phyloP scores from a whole-genome alignment of 495 filamentous ascomycete species.

The Neurospora sp. region DNA sequence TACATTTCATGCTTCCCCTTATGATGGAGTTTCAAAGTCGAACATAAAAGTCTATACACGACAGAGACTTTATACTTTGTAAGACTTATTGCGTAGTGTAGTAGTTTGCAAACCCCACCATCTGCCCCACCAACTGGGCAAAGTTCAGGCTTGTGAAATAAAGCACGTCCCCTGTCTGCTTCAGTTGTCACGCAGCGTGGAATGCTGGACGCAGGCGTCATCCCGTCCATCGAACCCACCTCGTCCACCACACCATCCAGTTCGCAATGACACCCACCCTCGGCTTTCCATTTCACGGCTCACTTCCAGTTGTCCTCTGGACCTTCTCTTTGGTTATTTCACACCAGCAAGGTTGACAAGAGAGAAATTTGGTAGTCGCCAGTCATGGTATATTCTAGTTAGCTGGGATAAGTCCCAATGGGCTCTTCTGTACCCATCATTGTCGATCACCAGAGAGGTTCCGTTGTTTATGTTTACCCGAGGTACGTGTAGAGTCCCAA shows the following conservation, averaged over 20 bases:
- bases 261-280: not conserved
- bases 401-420: not conserved
- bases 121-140: not conserved
- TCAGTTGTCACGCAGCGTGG: not conserved
- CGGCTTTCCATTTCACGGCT: not conserved
- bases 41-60: not conserved
- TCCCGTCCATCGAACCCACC: not conserved
- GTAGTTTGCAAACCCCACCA: not conserved
- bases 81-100: not conserved
- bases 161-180: not conserved
- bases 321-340: not conserved
- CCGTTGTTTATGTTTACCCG: not conserved
- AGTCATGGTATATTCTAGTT: not conserved
- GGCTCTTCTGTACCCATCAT: not conserved
- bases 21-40: not conserved
- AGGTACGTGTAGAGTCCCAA: not conserved
- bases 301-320: not conserved
- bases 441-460: not conserved
- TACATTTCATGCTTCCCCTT: too few relatives aligned
- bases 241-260: not conserved
- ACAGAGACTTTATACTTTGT: not conserved
- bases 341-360: not conserved
- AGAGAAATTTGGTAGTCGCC: not conserved
- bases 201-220: not conserved
- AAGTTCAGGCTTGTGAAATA: not conserved